Evolutionary conservation across 495 filamentous ascomycete genomes (phyloP), one percentile per base, ranked within the genome.

Genomic region (Lepraria neglecta): DNA sequence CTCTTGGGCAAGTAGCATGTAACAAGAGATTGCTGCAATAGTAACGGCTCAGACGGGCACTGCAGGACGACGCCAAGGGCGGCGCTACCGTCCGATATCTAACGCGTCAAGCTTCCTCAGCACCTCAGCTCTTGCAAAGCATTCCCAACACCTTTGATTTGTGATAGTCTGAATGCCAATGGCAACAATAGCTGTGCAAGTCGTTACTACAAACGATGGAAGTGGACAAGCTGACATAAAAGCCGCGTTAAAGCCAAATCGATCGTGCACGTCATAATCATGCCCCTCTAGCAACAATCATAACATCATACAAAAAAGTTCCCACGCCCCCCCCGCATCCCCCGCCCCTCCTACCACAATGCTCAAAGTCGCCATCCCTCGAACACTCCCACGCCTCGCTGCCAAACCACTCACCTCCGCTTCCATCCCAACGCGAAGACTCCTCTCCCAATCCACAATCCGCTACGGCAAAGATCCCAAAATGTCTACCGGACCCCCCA

Each of bases 401-500:
- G 15, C 28, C 0, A 63, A 45, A 45, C 33, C 24, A 30, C 5
- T 48, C 9, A 12, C 4, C 54, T 58, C 45, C 3, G 4, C 7
- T 2, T 19, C 55, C 17, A 7, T 4, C 5, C 6, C 53, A 31
- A 51, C 24, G 11, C 33, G 19, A 3, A 56, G 19, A 56, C 50
- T 70, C 17, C 51, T 68, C 19, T 67, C 73, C 6, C 60, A 54
- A 42, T 72, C 73, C 4, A 67, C 61, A 38, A 70, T 64, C 33
- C 62, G n/a, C 11, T 61, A 65, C 21, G 70, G 67, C 24, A 44
- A 55, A 11, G 68, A 71, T 35, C 43, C 44, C 64, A 70, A 68
- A 44, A 71, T 70, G 66, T 56, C 65, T 38, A 65, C 66, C 43
- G 67, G 75, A n/a, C 76, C 74, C 24, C 81, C 79, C 31, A 72